These are phyloP conservation scores for Colletotrichum lupini DNA, from an alignment of 2,329 filamentous ascomycete species.

Conservation along the genomic window DNA sequence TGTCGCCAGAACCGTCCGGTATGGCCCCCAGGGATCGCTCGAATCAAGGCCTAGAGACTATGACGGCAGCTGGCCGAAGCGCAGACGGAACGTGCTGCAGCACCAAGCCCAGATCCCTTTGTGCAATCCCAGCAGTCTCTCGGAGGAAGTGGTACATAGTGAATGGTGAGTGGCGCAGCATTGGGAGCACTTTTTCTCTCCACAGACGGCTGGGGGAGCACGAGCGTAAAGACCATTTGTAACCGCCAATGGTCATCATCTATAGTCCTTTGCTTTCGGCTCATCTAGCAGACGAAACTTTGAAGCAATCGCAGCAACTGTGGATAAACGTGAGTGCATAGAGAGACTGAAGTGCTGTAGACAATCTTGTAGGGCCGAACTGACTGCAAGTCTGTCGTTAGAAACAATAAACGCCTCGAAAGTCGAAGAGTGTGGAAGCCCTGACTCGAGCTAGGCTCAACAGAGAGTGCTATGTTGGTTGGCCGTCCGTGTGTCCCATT, in stretches of 20 bases:
- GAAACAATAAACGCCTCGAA: conserved; percentile 1
- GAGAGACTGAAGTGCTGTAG: conserved; percentile 3
- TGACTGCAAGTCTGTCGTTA: neutral
- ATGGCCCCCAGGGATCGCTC: neutral
- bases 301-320: neutral
- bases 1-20: neutral
- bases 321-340: neutral
- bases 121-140: neutral
- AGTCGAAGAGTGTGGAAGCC: neutral
- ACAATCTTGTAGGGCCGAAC: neutral
- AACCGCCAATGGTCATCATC: neutral
- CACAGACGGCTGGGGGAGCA: conserved; percentile 6
- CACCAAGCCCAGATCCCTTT: neutral
- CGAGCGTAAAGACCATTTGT: neutral
- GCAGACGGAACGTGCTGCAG: neutral
- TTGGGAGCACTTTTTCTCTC: conserved; percentile 13
- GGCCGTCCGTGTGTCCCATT: conserved; percentile 6
- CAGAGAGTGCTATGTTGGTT: conserved; percentile 2
- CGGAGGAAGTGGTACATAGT: neutral
- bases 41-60: neutral
- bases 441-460: neutral
- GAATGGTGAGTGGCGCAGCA: conserved; percentile 13
- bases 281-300: neutral
- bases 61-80: neutral
- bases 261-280: neutral